Evolutionary conservation across 148 eudicot species (phyloP).

Genomic region (Agrostemma githago): DNA sequence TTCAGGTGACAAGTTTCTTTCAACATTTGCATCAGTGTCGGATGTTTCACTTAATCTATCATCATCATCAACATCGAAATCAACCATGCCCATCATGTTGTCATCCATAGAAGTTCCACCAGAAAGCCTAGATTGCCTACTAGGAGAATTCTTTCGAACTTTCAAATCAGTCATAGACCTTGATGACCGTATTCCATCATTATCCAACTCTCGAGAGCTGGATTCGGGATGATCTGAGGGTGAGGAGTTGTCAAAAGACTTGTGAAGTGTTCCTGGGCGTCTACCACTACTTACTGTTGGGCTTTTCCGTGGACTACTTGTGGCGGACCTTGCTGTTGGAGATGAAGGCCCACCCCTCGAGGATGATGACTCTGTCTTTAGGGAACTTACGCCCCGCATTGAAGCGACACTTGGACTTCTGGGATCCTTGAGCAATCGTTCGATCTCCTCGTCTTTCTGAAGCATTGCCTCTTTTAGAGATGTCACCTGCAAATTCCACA

Average conservation of each 20-base stretch:
- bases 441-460: slow-evolving; percentile 44
- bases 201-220: slow-evolving; percentile 15
- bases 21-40: slow-evolving; percentile 43
- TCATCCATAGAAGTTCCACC: slow-evolving; percentile 25
- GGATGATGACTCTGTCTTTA: background rate
- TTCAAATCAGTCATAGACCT: slow-evolving; percentile 30
- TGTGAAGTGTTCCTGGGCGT: slow-evolving; percentile 28
- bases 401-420: slow-evolving; percentile 22
- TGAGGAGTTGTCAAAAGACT: slow-evolving; percentile 24
- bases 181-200: slow-evolving; percentile 27
- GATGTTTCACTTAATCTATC: slow-evolving; percentile 45
- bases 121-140: background rate
- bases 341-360: background rate
- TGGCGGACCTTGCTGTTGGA: background rate
- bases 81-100: slow-evolving; percentile 16
- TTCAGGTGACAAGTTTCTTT: slow-evolving; percentile 26
- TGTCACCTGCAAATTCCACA: slow-evolving; percentile 29
- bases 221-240: slow-evolving; percentile 27
- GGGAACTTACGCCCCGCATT: slow-evolving; percentile 17
- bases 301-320: slow-evolving; percentile 22
- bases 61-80: slow-evolving; percentile 29
- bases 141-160: slow-evolving; percentile 15
- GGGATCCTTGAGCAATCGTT: slow-evolving; percentile 34
- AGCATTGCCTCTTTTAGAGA: slow-evolving; percentile 40
- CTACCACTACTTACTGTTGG: slow-evolving; percentile 22